Evolutionary conservation across 768 basidiomycete species (phyloP).

Genomic region (Chalciporus chontae): DNA sequence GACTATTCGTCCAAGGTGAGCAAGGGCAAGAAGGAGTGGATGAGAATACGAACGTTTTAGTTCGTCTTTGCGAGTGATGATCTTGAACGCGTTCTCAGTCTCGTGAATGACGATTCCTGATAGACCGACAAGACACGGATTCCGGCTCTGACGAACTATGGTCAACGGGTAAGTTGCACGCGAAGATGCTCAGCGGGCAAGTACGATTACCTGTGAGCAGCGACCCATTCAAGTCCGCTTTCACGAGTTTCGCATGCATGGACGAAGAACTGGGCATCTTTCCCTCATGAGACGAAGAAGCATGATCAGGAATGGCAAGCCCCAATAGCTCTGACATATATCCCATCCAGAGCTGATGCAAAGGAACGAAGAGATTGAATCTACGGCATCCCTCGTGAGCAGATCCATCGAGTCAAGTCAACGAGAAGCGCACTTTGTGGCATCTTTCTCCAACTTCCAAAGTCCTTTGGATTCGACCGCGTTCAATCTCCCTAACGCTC

Average conservation of each 20-base stretch:
- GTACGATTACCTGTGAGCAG: conserved; percentile 60
- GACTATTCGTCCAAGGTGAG: conserved; percentile 40
- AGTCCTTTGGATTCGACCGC: conserved; percentile 56
- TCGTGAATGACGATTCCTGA: conserved; percentile 86
- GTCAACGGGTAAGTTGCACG: not conserved
- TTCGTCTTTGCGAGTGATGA: conserved; percentile 65
- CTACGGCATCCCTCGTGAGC: conserved; percentile 33
- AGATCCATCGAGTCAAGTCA: conserved; percentile 2
- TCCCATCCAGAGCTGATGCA: conserved; percentile 82
- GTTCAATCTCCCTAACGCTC: conserved; percentile 47
- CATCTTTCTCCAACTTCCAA: conserved; percentile 60
- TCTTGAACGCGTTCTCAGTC: conserved; percentile 83
- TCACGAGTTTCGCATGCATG: conserved; percentile 83
- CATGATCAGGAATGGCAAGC: conserved; percentile 36
- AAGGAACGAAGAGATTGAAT: conserved; percentile 66
- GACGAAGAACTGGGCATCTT: conserved; percentile 50
- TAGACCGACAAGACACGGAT: conserved; percentile 68
- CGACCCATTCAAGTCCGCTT: conserved; percentile 86
- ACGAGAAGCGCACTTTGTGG: conserved; percentile 47
- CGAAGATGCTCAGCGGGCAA: not conserved
- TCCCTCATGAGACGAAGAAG: conserved; percentile 22
- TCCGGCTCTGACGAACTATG: conserved; percentile 72
- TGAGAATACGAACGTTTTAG: conserved; percentile 56
- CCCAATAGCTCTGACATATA: conserved; percentile 85
- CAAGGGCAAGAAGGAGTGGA: not conserved